These are phyloP conservation scores for Alternaria brassicae DNA, from an alignment of 2,329 filamentous ascomycete species.

Conservation along the genomic window DNA sequence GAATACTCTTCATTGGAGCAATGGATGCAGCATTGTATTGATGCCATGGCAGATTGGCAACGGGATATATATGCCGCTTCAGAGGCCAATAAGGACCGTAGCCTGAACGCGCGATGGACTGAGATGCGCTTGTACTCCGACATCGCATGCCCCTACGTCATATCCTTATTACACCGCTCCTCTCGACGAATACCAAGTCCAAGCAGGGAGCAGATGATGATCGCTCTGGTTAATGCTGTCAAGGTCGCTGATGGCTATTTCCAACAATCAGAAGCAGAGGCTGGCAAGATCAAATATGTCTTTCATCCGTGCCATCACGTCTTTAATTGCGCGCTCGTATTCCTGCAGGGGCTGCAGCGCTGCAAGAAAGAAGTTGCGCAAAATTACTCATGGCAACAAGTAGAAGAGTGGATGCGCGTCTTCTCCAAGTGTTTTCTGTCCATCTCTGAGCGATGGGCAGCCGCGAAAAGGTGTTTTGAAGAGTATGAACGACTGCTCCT, in stretches of 20 bases:
- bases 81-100: constrained; percentile 37
- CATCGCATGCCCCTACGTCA: constrained; percentile 42
- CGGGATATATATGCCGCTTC: constrained; percentile 38
- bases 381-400: constrained; percentile 30
- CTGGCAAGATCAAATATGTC: constrained; percentile 49
- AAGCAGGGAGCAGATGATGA: constrained; percentile 36
- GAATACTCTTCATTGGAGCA: constrained; percentile 34
- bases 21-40: constrained; percentile 40
- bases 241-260: constrained; percentile 45
- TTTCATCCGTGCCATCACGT: constrained; percentile 49
- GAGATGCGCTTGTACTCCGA: constrained; percentile 47
- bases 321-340: constrained; percentile 44
- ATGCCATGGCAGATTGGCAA: constrained; percentile 41
- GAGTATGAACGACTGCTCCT: constrained; percentile 43
- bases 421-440: constrained; percentile 45
- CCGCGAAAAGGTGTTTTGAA: constrained; percentile 43
- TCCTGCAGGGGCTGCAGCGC: constrained; percentile 40
- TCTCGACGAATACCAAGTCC: constrained; percentile 37
- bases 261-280: constrained; percentile 42
- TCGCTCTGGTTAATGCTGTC: constrained; percentile 39
- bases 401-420: constrained; percentile 41
- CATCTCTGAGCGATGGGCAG: constrained; percentile 47
- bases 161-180: constrained; percentile 42
- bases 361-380: constrained; percentile 44
- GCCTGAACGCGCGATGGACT: constrained; percentile 40